Percentiles rank a stretch among this genome's conserved stretches.
Evolutionary conservation across 2,329 filamentous ascomycete species (phyloP).

Genomic region (Nigrospora oryzae): DNA sequence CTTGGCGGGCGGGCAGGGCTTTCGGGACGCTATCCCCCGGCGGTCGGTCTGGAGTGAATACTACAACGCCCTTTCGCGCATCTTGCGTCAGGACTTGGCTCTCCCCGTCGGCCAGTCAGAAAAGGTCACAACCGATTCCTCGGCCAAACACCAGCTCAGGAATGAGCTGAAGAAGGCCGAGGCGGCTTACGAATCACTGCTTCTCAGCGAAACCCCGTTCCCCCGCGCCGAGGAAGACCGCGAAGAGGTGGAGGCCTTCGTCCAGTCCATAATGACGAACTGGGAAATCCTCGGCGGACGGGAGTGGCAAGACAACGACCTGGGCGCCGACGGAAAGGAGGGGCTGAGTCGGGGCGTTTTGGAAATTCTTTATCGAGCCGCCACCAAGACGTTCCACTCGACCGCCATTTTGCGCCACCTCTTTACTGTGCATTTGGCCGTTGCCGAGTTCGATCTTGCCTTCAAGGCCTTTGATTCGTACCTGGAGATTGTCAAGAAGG

Average conservation of each 20-base stretch:
- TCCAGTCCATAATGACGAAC: conserved; percentile 71
- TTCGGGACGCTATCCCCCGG: conserved; percentile 50
- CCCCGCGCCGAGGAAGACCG: conserved; percentile 76
- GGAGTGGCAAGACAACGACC: conserved; percentile 70
- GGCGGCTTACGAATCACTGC: conserved; percentile 65
- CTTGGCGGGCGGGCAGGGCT: conserved; percentile 46
- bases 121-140: conserved; percentile 36
- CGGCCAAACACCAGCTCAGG: conserved; percentile 55
- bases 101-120: conserved; percentile 43
- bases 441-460: conserved; percentile 88
- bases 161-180: conserved; percentile 76
- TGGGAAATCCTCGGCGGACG: conserved; percentile 77
- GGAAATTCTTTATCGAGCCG: conserved; percentile 82
- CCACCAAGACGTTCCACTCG: conserved; percentile 92
- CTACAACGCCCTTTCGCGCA: conserved; percentile 68
- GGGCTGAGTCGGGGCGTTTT: conserved; percentile 68
- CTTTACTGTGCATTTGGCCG: conserved; percentile 76
- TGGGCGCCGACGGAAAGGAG: conserved; percentile 74
- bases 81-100: conserved; percentile 58
- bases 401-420: conserved; percentile 78
- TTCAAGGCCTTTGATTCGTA: conserved; percentile 90
- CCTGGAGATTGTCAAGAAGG: conserved; percentile 76
- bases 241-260: conserved; percentile 73
- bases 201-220: conserved; percentile 74
- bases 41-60: conserved; percentile 78